Base-by-base conservation (phyloP, 1,139 yeast genomes). In the Suhomyces yuchorum region DNA sequence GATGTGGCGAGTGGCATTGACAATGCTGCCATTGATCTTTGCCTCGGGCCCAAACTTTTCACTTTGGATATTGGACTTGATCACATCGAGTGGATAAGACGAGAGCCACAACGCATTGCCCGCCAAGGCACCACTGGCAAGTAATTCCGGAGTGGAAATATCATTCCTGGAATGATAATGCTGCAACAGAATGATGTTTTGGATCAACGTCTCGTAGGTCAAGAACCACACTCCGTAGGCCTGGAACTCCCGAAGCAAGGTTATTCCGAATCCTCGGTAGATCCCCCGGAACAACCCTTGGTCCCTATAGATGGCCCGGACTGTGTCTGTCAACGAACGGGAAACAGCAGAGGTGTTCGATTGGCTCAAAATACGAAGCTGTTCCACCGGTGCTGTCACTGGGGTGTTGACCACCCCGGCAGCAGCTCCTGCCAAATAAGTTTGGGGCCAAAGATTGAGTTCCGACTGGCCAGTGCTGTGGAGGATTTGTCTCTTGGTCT, bases 181-280 rank as follows among this genome's bases (percentile, higher is more conserved):
- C 66, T 63, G 37, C 65, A 56, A 56, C 28, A 61, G 59, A 32
- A 71, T 65, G 17, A 81, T 70, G 45, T 65, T 62, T 43, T 70
- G 71, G 58, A 87, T 81, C 46, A 87, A 66, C 37, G 71, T 74
- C 60, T 87, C 96, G 62, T 84, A 87, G 0, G 91, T 75, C 51
- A 85, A 67, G 56, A 87, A 87, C 95, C 95, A 87, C 14, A 85
- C 83, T 14, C 96, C 96, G 58, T 87, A 87, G 0, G 93, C 92
- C 61, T 87, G 95, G 8, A 83, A 73, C 59, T 87, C 96, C 54
- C 95, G 73, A 3, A 80, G 46, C 2, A 84, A 58, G 0, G 95
- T 87, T 46, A 87, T 77, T 6, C 73, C 66, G 24, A 73, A 69
- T 0, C 92, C 92, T 49, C 92, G 68, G 57, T 76, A 84, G 2